Base-by-base conservation (phyloP, 1,284 basidiomycete species). In the Pseudozyma sp. region DNA sequence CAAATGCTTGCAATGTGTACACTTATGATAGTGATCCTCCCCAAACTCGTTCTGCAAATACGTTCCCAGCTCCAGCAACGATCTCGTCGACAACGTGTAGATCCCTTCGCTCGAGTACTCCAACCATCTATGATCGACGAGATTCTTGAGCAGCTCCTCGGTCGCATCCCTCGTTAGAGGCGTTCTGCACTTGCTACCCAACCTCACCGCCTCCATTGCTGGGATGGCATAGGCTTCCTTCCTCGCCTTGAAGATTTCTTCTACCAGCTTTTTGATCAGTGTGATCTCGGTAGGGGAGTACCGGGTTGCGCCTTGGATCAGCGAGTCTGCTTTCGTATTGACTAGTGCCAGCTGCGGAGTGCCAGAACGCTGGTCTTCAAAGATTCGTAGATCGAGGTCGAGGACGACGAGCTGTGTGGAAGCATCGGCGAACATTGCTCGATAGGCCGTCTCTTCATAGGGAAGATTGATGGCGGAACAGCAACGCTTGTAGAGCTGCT, bases 241-340 rank as follows among this genome's bases (percentile, higher is more conserved):
- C 9, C 91, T 89, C 10, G 93, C 91, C 13, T 91, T 88, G 88
- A 94, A 92, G 79, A 95, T 94, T 86, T 92, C 91, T 79, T 94
- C 92, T 45, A 95, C 74, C 13, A 83, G 47, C 35, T 70, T 71
- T 38, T 78, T 80, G 57, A 83, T 71, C 39, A 69, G 76, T 2
- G 60, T 63, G 31, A 83, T 70, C 60, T 82, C 82, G 7, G 50
- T 19, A 3, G 77, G 43, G 9, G 75, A 64, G 62, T 82, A 81
- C 8, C 78, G 68, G 10, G 81, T 82, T 4, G 80, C 82, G 36
- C 68, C 42, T 51, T 80, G 67, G 11, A 81, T 77, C 19, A 82
- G 48, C 14, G 42, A 40, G 55, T 82, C 82, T 1, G 48, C 68
- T 48, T 79, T 80, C 34, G 82, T 71, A 36, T 83, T 83, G 47